Base-by-base conservation (phyloP, 139 green algal species). In the Trebouxia sp. region DNA sequence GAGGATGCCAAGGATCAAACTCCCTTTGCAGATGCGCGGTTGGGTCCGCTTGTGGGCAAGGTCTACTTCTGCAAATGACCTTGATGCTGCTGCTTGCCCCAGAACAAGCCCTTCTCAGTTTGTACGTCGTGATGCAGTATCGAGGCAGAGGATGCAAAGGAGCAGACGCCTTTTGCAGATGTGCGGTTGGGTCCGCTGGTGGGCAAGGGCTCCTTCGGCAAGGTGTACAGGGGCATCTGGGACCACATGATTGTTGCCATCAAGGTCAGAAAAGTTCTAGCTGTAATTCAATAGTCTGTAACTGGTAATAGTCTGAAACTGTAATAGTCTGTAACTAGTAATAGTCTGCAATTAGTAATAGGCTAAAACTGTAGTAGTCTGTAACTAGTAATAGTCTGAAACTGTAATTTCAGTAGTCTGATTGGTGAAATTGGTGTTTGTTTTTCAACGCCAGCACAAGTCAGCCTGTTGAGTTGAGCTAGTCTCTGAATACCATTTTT, bases 161-260 rank as follows among this genome's bases (percentile, higher is more conserved):
- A 48, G 22, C 35, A 43, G 9, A 58, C 78, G 15, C 65, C 74
- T 6, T 84, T 88, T 41, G 26, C 39, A 6, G 84, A 77, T 20
- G 30, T 91, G 41, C 43, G 66, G 67, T 58, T 89, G 66, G 85
- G 85, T 8, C 78, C 80, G 0, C 39, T 90, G 53, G 37, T 91
- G 30, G 87, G 87, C 0, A 51, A 65, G 12, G 87, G 87, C 47
- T 83, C 80, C n/a, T 88, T 88, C 79, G 87, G 87, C 5, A 53
- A 75, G 8, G 85, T 91, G 37, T 90, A 89, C 72, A 56, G 80
- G 5, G 87, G 85, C 12, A 48, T 82, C 32, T 87, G 75, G 72
- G 42, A 67, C 11, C 77, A 78, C 8, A 28, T 48, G 32, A 79
- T 70, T 11, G 85, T 91, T 11, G 87, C 87, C 6, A 83, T 91